phyloP scores from a whole-genome alignment of 2,329 filamentous ascomycete genomes.

The Fusarium sp. region DNA sequence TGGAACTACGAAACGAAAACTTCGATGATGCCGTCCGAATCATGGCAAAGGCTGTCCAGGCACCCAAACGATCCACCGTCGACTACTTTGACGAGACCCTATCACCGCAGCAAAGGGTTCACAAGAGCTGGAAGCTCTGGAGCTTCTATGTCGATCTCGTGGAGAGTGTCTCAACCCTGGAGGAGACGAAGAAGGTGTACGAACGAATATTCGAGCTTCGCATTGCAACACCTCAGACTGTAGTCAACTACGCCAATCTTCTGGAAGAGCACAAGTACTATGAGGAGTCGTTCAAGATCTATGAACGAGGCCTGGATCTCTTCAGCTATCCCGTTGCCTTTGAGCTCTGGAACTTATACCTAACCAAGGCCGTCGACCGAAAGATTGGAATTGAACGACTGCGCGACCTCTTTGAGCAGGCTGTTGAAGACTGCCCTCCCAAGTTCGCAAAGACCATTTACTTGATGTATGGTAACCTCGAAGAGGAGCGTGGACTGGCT shows the following conservation, averaged over 20 bases:
- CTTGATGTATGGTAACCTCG: slow-evolving; percentile 96
- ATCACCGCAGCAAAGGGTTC: slow-evolving; percentile 92
- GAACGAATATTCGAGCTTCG: slow-evolving; percentile 97
- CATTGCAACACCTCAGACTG: slow-evolving; percentile 96
- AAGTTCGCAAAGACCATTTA: slow-evolving; percentile 97
- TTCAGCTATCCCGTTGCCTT: slow-evolving; percentile 99
- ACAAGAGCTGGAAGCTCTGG: slow-evolving; percentile 99
- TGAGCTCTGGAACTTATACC: slow-evolving; percentile 97
- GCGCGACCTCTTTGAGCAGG: slow-evolving; percentile 95
- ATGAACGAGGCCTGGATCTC: slow-evolving; percentile 94
- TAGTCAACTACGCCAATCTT: slow-evolving; percentile 97
- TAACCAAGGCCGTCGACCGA: slow-evolving; percentile 95
- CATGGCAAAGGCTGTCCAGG: slow-evolving; percentile 96
- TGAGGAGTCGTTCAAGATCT: slow-evolving; percentile 97
- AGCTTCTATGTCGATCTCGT: slow-evolving; percentile 99
- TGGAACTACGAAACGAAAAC: slow-evolving; percentile 95
- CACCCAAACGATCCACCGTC: slow-evolving; percentile 97
- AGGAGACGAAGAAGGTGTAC: slow-evolving; percentile 93
- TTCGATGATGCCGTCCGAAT: slow-evolving; percentile 94
- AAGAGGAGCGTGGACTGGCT: slow-evolving; percentile 93
- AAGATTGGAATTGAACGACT: slow-evolving; percentile 95
- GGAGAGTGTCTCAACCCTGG: slow-evolving; percentile 88
- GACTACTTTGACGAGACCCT: slow-evolving; percentile 98
- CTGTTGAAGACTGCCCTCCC: slow-evolving; percentile 90
- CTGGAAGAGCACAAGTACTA: slow-evolving; percentile 94